These are phyloP conservation scores for Lentinula novae-zelandiae DNA, from an alignment of 1,284 basidiomycete genomes.

Conservation along the genomic window DNA sequence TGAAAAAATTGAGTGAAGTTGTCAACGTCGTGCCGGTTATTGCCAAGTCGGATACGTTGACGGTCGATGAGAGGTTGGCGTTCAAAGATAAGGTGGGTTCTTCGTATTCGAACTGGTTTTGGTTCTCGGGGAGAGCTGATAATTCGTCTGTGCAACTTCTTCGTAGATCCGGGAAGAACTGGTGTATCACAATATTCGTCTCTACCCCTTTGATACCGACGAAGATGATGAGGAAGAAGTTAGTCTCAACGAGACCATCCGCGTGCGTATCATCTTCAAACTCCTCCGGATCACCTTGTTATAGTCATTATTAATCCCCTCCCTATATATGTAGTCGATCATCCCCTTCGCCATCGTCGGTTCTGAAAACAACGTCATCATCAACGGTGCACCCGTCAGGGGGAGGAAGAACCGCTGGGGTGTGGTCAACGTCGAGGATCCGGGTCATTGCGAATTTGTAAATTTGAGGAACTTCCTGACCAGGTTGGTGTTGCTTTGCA, in stretches of 20 bases:
- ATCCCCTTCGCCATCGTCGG: conserved; percentile 98
- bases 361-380: conserved; percentile 90
- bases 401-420: conserved; percentile 98
- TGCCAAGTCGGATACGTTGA: conserved; percentile 96
- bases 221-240: conserved; percentile 93
- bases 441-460: conserved; percentile 96
- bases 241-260: conserved; percentile 86
- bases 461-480: conserved; percentile 97
- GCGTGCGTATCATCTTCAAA: conserved; percentile 49
- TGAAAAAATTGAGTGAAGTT: conserved; percentile 98
- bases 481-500: conserved; percentile 41
- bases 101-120: neutral
- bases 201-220: conserved; percentile 97
- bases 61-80: conserved; percentile 85
- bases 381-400: conserved; percentile 93
- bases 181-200: conserved; percentile 87
- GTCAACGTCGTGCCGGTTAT: conserved; percentile 99
- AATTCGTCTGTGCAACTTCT: neutral
- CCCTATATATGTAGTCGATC: conserved; percentile 56
- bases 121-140: neutral
- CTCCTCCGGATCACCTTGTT: conserved; percentile 5
- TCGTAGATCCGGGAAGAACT: conserved; percentile 88
- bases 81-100: conserved; percentile 85
- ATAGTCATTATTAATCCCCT: conserved; percentile 2
- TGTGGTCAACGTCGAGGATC: conserved; percentile 96